phyloP scores from a whole-genome alignment of 129 eudicot species.

The Cynara cardunculus region DNA sequence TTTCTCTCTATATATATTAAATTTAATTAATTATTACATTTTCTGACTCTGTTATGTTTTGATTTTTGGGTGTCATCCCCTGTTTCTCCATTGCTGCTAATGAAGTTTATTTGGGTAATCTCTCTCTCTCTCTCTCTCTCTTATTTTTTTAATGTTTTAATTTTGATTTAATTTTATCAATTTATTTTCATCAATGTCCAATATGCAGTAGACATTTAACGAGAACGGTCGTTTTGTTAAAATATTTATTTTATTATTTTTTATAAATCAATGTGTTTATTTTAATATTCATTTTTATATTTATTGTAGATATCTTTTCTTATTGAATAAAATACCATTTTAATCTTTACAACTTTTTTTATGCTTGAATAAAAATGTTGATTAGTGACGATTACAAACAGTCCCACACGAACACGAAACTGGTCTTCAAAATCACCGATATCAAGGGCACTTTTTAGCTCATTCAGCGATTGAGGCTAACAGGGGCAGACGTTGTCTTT shows the following conservation, averaged over 20 bases:
- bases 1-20: background rate
- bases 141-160: background rate
- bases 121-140: background rate
- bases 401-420: too few relatives aligned
- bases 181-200: background rate
- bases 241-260: background rate
- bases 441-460: too few relatives aligned
- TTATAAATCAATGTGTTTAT: too few relatives aligned
- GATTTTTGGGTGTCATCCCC: slow-evolving; percentile 13
- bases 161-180: background rate
- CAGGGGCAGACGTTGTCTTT: too few relatives aligned
- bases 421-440: too few relatives aligned
- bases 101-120: slow-evolving; percentile 63
- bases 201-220: background rate
- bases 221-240: background rate
- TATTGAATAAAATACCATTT: background rate
- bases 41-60: slow-evolving; percentile 30
- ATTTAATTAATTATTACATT: background rate
- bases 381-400: too few relatives aligned
- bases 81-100: slow-evolving; percentile 22
- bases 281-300: background rate
- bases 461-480: too few relatives aligned
- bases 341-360: too few relatives aligned
- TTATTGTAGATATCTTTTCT: background rate
- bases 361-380: too few relatives aligned